Evolutionary conservation across 495 filamentous ascomycete genomes (phyloP), one percentile per base, ranked within the genome.

Genomic region (Penicillium mononematosum): DNA sequence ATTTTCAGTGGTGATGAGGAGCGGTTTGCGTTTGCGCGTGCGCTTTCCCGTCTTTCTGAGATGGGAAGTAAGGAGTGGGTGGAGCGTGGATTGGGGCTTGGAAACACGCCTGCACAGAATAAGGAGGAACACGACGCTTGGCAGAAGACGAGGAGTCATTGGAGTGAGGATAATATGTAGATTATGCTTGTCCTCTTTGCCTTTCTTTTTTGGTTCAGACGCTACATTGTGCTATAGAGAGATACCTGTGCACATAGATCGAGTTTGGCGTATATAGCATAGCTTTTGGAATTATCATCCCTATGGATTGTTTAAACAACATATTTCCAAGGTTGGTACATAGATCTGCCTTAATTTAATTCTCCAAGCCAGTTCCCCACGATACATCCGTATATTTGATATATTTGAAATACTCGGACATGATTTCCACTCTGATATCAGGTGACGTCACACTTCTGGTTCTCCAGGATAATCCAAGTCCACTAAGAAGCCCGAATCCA

Each of bases 1-100:
- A 82, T 98, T 50, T 98, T 98, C 71, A 90, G 87, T 9, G 95
- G 94, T 16, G 94, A 98, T 50, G 94, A 98, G 79, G 94, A 98
- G 75, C 80, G 90, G 7, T 98, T 98, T 75, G 94, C 94, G 0
- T 98, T 98, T 73, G 92, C 92, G 49, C 79, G 94, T 20, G 94
- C 94, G 6, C 66, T 98, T 60, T 91, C 87, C 32, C 77, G 94
- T 53, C 75, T 98, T 62, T 85, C 75, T 17, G 91, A 98, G 75
- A 98, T 98, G 94, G 92, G 90, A 2, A 92, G 90, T 61, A 83
- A 87, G 70, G 85, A 96, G 68, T 98, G 95, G 95, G 87, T 98
- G 16, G 95, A 98, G 77, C 72, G 90, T 5, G 92, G 92, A 0
- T 75, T 96, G 81, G 90, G 88, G 0, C 80, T 92, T 79, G 86